phyloP scores from a whole-genome alignment of 129 eudicot species.

The Cynara cardunculus region DNA sequence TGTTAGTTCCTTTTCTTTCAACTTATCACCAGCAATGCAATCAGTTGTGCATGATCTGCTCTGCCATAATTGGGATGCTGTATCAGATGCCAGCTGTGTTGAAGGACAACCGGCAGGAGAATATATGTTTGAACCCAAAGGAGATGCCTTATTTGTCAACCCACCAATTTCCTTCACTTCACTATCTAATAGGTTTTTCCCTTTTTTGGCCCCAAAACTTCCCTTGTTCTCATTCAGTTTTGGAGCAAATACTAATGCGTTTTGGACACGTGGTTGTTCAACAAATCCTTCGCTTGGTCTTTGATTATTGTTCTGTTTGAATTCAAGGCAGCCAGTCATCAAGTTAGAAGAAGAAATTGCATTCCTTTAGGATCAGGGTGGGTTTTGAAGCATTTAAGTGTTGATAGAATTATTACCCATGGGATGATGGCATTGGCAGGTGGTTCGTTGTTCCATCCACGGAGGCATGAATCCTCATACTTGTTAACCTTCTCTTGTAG shows the following conservation, averaged over 20 bases:
- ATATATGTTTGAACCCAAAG: constrained; percentile 42
- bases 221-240: constrained; percentile 42
- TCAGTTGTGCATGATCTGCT: constrained; percentile 49
- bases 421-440: constrained; percentile 45
- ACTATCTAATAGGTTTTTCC: constrained; percentile 42
- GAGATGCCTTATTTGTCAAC: constrained; percentile 31
- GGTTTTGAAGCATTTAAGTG: background rate
- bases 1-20: constrained; percentile 59
- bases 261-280: constrained; percentile 41
- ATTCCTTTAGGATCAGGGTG: too few relatives aligned
- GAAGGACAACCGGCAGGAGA: constrained; percentile 43
- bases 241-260: constrained; percentile 25
- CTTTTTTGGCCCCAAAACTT: constrained; percentile 35
- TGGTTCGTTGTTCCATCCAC: constrained; percentile 72
- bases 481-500: constrained; percentile 85
- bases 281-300: constrained; percentile 42
- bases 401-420: constrained; percentile 50
- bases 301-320: constrained; percentile 41
- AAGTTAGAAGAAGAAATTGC: background rate
- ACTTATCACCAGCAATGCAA: constrained; percentile 33
- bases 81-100: constrained; percentile 32
- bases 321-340: background rate
- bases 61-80: constrained; percentile 44
- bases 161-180: constrained; percentile 33
- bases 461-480: constrained; percentile 71